These are phyloP conservation scores for Suhomyces bolitotheri DNA, from an alignment of 1,139 yeast species.

Conservation along the genomic window DNA sequence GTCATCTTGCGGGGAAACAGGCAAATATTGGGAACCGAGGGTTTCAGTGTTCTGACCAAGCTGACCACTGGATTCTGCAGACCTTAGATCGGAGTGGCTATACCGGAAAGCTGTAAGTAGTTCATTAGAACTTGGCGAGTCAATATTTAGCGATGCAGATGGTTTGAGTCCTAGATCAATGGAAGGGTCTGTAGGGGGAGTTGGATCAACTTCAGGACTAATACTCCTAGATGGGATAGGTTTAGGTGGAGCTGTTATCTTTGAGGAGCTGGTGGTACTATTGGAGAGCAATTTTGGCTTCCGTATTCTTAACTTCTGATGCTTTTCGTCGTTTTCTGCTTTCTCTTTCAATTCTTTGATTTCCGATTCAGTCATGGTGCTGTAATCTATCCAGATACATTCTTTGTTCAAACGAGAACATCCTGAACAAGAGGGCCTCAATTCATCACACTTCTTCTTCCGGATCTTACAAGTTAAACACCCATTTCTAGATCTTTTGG, in stretches of 20 bases:
- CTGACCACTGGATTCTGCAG: slow-evolving; percentile 2
- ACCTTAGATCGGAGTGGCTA: slow-evolving; percentile 13
- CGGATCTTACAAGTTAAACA: slow-evolving; percentile 71
- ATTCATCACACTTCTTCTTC: slow-evolving; percentile 73
- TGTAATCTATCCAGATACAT: slow-evolving; percentile 34
- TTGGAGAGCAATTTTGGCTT: slow-evolving; percentile 18
- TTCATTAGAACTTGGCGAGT: slow-evolving; percentile 5
- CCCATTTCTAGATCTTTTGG: slow-evolving; percentile 52
- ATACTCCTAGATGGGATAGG: background rate
- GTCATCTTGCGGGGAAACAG: background rate
- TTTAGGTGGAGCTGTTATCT: background rate
- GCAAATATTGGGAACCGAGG: slow-evolving; percentile 3
- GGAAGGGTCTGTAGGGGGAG: too few relatives aligned
- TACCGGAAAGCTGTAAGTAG: slow-evolving; percentile 13
- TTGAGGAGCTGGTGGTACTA: slow-evolving; percentile 9
- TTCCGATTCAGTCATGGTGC: slow-evolving; percentile 30
- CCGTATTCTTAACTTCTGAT: slow-evolving; percentile 36
- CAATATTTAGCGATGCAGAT: slow-evolving; percentile 1
- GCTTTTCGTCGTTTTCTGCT: slow-evolving; percentile 35
- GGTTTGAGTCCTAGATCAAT: too few relatives aligned
- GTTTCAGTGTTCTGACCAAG: slow-evolving; percentile 6
- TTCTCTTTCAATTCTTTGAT: slow-evolving; percentile 24
- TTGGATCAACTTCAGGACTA: background rate
- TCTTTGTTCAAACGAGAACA: slow-evolving; percentile 19
- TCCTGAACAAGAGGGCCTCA: slow-evolving; percentile 59